phyloP scores from a whole-genome alignment of 441 rosid genomes.

The Adansonia rubrostipa region DNA sequence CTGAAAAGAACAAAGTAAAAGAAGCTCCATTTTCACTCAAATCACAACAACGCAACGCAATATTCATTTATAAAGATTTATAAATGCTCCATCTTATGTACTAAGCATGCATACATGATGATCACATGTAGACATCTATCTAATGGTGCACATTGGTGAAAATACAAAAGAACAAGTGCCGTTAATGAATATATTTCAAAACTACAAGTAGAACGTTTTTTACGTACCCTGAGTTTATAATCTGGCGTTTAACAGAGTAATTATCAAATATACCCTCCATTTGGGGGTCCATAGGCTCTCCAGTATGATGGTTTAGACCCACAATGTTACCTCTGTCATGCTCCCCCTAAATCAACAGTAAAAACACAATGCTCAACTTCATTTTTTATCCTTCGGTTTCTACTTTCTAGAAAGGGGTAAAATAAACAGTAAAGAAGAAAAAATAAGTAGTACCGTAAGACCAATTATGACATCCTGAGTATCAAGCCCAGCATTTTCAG shows the following conservation, averaged over 20 bases:
- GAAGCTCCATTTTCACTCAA: background rate
- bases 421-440: background rate
- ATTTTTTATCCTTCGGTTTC: background rate
- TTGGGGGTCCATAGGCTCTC: slow-evolving; percentile 85
- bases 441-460: slow-evolving; percentile 57
- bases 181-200: background rate
- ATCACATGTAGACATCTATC: background rate
- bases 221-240: slow-evolving; percentile 83
- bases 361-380: slow-evolving; percentile 17
- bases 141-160: background rate
- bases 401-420: background rate
- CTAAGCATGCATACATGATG: background rate
- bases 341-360: slow-evolving; percentile 63
- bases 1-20: slow-evolving; percentile 41
- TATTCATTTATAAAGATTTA: background rate
- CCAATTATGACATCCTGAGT: slow-evolving; percentile 91
- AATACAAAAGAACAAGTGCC: background rate
- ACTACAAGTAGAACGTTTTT: background rate
- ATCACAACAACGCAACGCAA: background rate
- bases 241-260: slow-evolving; percentile 91
- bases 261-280: slow-evolving; percentile 94
- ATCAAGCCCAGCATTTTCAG: slow-evolving; percentile 97
- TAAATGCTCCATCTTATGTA: background rate
- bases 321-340: slow-evolving; percentile 89
- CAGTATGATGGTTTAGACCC: slow-evolving; percentile 78